Evolutionary conservation across 495 filamentous ascomycete genomes (phyloP).

Genomic region (Penicillium verhagenii): DNA sequence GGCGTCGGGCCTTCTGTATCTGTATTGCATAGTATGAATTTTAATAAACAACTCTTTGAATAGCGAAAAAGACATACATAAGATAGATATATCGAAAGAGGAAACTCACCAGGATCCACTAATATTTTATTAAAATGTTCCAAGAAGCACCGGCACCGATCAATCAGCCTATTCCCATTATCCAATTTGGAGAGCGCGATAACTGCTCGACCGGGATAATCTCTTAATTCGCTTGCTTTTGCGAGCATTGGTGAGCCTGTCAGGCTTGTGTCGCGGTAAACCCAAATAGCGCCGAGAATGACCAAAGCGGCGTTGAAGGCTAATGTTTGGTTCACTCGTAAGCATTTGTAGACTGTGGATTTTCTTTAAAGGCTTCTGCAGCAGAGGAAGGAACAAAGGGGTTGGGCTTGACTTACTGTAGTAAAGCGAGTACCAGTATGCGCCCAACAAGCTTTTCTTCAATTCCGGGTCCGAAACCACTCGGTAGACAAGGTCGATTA

Average conservation of each 20-base stretch:
- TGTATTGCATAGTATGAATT: neutral
- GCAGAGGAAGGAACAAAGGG: neutral
- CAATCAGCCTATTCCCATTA: slow-evolving; percentile 38
- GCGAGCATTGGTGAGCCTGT: slow-evolving; percentile 4
- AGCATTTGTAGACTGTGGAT: neutral
- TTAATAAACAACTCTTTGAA: neutral
- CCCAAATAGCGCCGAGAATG: slow-evolving; percentile 31
- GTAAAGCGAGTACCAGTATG: slow-evolving; percentile 45
- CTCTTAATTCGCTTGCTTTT: slow-evolving; percentile 16
- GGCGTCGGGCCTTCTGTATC: neutral
- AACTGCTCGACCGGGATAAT: slow-evolving; percentile 29
- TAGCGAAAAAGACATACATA: too few relatives aligned
- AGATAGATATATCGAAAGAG: too few relatives aligned
- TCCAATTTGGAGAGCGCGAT: slow-evolving; percentile 36
- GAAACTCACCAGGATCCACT: slow-evolving; percentile 24
- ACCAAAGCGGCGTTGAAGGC: slow-evolving; percentile 44
- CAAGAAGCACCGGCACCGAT: slow-evolving; percentile 39
- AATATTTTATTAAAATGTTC: slow-evolving; percentile 31
- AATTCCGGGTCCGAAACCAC: slow-evolving; percentile 23
- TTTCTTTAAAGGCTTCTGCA: too few relatives aligned
- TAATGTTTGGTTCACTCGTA: too few relatives aligned
- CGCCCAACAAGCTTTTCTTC: slow-evolving; percentile 32
- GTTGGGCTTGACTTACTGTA: slow-evolving; percentile 27
- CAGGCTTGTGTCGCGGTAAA: slow-evolving; percentile 17
- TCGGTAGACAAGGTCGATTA: slow-evolving; percentile 34